Evolutionary conservation across 148 eudicot genomes (phyloP), one percentile per base, ranked within the genome.

Genomic region (Rhododendron griersonianum): DNA sequence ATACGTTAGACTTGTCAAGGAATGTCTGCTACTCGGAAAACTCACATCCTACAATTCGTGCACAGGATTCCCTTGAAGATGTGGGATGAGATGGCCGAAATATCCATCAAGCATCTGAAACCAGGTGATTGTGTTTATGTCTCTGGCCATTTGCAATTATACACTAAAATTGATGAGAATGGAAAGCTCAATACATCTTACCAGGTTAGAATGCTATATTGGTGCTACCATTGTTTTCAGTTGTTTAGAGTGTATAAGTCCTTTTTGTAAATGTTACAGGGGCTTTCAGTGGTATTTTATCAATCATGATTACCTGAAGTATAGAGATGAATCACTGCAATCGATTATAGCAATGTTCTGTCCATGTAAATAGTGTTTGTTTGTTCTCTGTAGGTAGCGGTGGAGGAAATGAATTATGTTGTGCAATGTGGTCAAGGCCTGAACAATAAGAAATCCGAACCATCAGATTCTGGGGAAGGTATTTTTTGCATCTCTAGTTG

Each of bases 31-130:
- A 21, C 55, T 23, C 7, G 67, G 67, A n/a, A 48, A 45, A 55
- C 87, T 84, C 67, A 88, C 57, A 41, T 39, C 28, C 78, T 84
- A 35, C 84, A 55, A 33, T 57, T 87, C 57, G 10, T 80, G 55
- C 10, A 79, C 94, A 96, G 98, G 88, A 88, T 96, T 87, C 48
- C 65, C 2, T 86, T 96, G 87, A 81, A 53, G 48, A 90, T 95
- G 92, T 87, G 93, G 98, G 87, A 81, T 81, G 90, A 91, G 78
- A 90, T 95, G 88, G 98, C 96, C 28, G 89, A 91, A 83, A 86
- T 86, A 83, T 93, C 94, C 53, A 63, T 89, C 63, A 85, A 88
- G 37, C 95, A 95, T 93, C 75, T 96, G 87, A 93, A 94, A 85
- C 89, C 83, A 65, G 78, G 91, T 74, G 98, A 96, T 84, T 90